Evolutionary conservation across 257 asterid species (phyloP), one percentile per base, ranked within the genome.

Genomic region (Anisodus acutangulus): DNA sequence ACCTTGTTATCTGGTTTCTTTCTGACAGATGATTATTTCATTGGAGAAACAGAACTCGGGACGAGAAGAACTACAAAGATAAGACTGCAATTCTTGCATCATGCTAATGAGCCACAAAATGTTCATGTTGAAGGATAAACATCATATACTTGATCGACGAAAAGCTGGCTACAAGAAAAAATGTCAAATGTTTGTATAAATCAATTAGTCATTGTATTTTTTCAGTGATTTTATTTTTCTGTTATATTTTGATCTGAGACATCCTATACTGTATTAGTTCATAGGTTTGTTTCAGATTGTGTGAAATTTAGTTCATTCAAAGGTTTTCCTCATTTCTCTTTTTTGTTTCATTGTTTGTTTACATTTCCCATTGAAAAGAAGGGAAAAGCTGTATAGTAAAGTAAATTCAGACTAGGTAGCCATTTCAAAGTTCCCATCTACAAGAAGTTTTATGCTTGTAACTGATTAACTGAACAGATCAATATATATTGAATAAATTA

Each of bases 81-180:
- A 57, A 57, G 63, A 16, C 19, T 57, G 22, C 59, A 17, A 17
- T 17, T 59, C 2, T 17, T 6, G 31, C 37, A 62, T 62, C 68
- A 3, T 60, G 67, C 67, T 17, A 60, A 60, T 17, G 67, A 62
- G 12, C 19, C 37, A 31, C 12, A 62, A 3, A 62, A 1, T 62
- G 68, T 62, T 62, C 4, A 62, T 8, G 13, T 8, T 19, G 39
- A 19, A 9, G 37, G 45, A 35, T 66, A 62, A 74, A 74, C 81
- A 6, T 22, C 62, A 49, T 22, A 22, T 6, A 74, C 62, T 74
- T 37, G 19, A 12, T 4, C 16, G 2, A 63, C 6, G 15, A 63
- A 63, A 63, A 63, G 69, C 45, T 74, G 81, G 81, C 81, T 49
- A 74, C 45, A 49, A 49, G 19, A 49, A 22, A 49, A 74, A 22